phyloP scores from a whole-genome alignment of 2,329 filamentous ascomycete species.

The Colletotrichum sp. region DNA sequence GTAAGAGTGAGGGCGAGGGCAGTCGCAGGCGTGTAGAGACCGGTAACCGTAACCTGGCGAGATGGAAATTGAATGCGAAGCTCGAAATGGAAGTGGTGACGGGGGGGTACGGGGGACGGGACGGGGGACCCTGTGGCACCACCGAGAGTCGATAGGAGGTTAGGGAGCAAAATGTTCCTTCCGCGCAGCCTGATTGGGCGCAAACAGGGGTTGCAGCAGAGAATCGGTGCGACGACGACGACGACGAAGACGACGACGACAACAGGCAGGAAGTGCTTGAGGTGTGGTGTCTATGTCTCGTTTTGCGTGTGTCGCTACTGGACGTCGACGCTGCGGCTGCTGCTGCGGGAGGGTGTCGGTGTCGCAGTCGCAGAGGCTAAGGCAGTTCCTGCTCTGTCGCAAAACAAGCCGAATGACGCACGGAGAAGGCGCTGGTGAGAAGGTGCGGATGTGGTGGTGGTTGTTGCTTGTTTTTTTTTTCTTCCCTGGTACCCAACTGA shows the following conservation, averaged over 20 bases:
- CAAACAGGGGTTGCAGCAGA: not conserved
- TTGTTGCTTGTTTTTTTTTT: not conserved
- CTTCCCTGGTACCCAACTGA: not conserved
- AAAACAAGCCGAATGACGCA: conserved; percentile 6
- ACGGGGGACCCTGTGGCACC: conserved; percentile 3
- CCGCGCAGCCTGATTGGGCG: conserved; percentile 4
- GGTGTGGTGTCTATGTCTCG: not conserved
- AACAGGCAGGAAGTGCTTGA: not conserved
- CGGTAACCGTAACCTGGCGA: not conserved
- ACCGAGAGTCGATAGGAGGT: conserved; percentile 2
- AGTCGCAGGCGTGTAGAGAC: not conserved
- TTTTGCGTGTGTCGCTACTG: not conserved
- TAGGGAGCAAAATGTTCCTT: not conserved
- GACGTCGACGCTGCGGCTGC: not conserved
- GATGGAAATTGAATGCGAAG: not conserved
- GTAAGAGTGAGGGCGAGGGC: not conserved
- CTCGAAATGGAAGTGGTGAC: not conserved
- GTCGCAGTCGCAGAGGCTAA: not conserved
- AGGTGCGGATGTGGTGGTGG: not conserved
- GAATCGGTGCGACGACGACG: not conserved
- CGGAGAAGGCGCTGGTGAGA: conserved; percentile 18
- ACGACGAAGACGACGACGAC: not conserved
- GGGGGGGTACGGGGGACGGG: not conserved
- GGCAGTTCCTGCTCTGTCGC: not conserved
- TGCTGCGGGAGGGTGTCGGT: not conserved